Base-by-base conservation (phyloP, 2,329 filamentous ascomycete genomes). In the Botryotinia convoluta region DNA sequence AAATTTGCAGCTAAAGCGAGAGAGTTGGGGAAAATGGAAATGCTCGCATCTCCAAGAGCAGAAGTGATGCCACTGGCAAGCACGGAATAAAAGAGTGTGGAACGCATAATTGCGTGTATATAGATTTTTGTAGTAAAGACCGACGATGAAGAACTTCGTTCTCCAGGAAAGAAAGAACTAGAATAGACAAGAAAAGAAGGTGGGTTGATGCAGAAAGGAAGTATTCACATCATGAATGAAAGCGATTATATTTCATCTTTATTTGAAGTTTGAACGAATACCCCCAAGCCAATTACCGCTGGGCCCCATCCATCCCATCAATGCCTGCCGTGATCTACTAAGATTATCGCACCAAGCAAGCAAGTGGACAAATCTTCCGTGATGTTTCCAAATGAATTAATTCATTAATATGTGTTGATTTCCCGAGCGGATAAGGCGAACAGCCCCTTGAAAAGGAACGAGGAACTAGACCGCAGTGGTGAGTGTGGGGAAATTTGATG, bases 1-100 rank as follows among this genome's bases (percentile, higher is more conserved):
- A 90, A 90, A 48, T 83, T 81, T 75, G 82, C 81, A 42, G 83
- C 82, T n/a, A 90, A 83, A 44, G 84, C 81, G 68, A 89, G 79
- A 67, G 83, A 83, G 74, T 87, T 80, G 37, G 81, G 80, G 63
- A 83, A 82, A n/a, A 73, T 74, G 26, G 75, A 74, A 62, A 79
- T 76, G 62, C 72, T 74, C 20, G 74, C 74, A 72, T 78, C 76
- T 22, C 73, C 74, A 37, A 76, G 70, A 42, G 74, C 74, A 39
- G 68, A 73, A 54, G 74, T 75, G 62, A 74, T 71, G 74, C 71
- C 73, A 65, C 74, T 72, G 54, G 75, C 77, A 72, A 78, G n/a
- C 74, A 77, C 48, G 29, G 74, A 74, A 32, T 74, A 75, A 75
- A 77, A 51, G 71, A 77, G 67, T 73, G 76, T 74, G 65, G 74